Evolutionary conservation across 1,284 basidiomycete species (phyloP), one percentile per base, ranked within the genome.

Genomic region (Marasmius tenuissimus): DNA sequence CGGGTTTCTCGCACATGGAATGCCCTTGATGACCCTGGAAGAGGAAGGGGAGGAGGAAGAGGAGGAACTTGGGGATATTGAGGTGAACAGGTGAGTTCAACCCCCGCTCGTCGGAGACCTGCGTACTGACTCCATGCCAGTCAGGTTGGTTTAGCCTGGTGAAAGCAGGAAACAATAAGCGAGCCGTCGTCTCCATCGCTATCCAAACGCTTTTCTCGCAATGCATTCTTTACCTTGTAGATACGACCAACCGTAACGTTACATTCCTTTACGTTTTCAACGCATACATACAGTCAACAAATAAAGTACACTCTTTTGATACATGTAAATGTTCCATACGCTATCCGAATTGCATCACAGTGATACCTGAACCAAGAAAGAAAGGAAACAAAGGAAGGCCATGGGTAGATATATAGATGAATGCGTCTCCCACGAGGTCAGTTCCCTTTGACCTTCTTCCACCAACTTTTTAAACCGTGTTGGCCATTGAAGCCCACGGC

Each of bases 401-500:
- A 12, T 8, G 12, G 38, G n/a, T 9, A 18, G 11, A 37, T 37
- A 37, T 37, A 37, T 7, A 12, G 14, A 38, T 38, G 37, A 6
- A 35, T 14, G n/a, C 38, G 38, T 7, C 14, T 16, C 3, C 14
- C n/a, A 20, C 27, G 34, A 54, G n/a, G 33, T 18, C 52, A 38
- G 16, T 54, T 37, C 18, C 34, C 52, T 37, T 54, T 54, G 14
- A 54, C 52, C 38, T 54, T 54, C 35, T 54, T 83, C 59, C 92
- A 77, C 91, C 92, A 93, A 69, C 89, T 90, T 71, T 84, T 90
- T 61, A 93, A 72, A 66, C 81, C 88, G n/a, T 85, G 83, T 68
- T 91, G 87, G 1, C 86, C 86, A 58, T 79, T 78, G 66, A 75
- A 81, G 55, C 88, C 87, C n/a, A 93, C 80, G 4, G 85, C 84